A percentile compares a stretch with the other conserved stretches of the same genome.
These are phyloP conservation scores for Eleusine indica DNA, from an alignment of 176 grass and related monocot genomes.

Conservation along the genomic window DNA sequence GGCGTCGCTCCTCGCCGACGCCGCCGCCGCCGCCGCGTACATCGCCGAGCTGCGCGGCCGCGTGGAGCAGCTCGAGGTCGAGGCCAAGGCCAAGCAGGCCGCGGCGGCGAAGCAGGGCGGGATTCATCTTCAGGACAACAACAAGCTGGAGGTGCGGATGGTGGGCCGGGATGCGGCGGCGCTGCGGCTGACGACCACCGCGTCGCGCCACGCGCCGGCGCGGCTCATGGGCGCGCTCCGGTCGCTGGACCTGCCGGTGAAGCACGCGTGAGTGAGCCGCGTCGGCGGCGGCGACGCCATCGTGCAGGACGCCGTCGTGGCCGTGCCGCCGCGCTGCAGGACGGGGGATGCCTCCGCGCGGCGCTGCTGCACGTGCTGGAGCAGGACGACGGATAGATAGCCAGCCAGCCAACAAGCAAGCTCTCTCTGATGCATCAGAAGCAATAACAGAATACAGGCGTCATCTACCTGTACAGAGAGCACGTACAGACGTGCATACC, in stretches of 20 bases:
- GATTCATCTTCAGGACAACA: neutral
- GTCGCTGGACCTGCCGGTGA: constrained; percentile 39
- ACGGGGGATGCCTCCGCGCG: constrained; percentile 35
- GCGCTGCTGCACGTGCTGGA: constrained; percentile 39
- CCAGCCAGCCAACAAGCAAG: no score
- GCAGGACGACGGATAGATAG: neutral
- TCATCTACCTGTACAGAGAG: no score
- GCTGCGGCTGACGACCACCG: constrained; percentile 21
- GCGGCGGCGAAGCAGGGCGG: neutral
- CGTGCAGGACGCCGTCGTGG: constrained; percentile 60
- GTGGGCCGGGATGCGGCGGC: constrained; percentile 19
- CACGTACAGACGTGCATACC: no score
- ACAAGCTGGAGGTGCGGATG: constrained; percentile 18
- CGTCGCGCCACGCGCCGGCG: constrained; percentile 37
- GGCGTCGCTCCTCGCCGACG: constrained; percentile 36
- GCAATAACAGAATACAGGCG: no score
- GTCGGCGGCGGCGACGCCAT: constrained; percentile 23
- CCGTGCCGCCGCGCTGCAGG: constrained; percentile 39
- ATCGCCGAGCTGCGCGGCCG: constrained; percentile 51
- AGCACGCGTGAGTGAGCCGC: constrained; percentile 48
- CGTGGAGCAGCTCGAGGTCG: constrained; percentile 34
- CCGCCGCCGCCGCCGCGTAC: constrained; percentile 23
- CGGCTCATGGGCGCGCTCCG: constrained; percentile 49
- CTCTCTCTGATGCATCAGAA: no score
- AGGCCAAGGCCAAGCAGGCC: constrained; percentile 10